Percentiles rank a stretch among this genome's conserved stretches.
Evolutionary conservation across 345 rosid species (phyloP).

Genomic region (Eucalyptus brandiana): DNA sequence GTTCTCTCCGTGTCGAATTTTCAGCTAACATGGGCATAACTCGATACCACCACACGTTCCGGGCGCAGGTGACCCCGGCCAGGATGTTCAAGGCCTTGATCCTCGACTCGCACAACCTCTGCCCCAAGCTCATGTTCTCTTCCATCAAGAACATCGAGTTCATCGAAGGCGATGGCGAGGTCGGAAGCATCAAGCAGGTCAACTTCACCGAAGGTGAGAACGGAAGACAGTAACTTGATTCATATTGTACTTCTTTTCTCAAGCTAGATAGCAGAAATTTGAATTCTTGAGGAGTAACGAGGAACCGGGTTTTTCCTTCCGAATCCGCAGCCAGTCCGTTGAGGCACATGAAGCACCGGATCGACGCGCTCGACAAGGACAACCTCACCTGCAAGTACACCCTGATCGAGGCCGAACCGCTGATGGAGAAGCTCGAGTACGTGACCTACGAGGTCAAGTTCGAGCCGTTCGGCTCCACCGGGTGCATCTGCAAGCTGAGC

Average conservation of each 20-base stretch:
- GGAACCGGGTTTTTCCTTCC: neutral
- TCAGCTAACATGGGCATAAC: slow-evolving; percentile 1
- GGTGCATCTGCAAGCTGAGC: slow-evolving; percentile 16
- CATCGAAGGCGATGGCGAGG: slow-evolving; percentile 24
- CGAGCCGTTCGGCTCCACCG: slow-evolving; percentile 11
- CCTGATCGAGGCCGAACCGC: slow-evolving; percentile 7
- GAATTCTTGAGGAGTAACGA: neutral
- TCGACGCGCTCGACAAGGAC: slow-evolving; percentile 26
- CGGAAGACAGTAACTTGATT: neutral
- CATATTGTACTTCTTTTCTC: neutral
- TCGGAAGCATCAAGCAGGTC: slow-evolving; percentile 23
- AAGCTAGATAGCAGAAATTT: neutral
- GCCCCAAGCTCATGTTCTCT: slow-evolving; percentile 33
- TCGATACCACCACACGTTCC: slow-evolving; percentile 7
- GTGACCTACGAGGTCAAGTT: slow-evolving; percentile 19
- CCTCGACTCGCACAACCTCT: slow-evolving; percentile 24
- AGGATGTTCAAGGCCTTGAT: slow-evolving; percentile 33
- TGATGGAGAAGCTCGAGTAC: slow-evolving; percentile 11
- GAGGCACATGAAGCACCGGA: slow-evolving; percentile 13
- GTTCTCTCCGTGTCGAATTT: neutral
- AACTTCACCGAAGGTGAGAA: slow-evolving; percentile 23
- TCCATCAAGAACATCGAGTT: slow-evolving; percentile 14
- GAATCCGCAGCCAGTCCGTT: slow-evolving; percentile 6
- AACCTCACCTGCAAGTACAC: slow-evolving; percentile 9
- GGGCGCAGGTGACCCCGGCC: slow-evolving; percentile 8